These are phyloP conservation scores for Tagetes erecta DNA, from an alignment of 129 eudicot genomes.

Conservation along the genomic window DNA sequence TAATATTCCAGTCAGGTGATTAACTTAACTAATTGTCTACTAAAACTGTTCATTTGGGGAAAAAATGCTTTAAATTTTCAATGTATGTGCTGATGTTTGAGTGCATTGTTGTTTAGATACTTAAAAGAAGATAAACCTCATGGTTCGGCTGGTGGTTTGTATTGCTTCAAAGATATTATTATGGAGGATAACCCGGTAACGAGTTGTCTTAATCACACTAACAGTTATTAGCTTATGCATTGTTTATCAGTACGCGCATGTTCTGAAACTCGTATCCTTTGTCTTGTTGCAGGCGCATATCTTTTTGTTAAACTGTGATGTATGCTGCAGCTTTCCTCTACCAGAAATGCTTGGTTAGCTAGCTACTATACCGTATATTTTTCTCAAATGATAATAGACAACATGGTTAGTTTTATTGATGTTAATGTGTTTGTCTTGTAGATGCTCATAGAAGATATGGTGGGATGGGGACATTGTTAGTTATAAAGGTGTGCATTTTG, in stretches of 20 bases:
- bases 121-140: constrained; percentile 95
- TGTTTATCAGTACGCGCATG: not conserved
- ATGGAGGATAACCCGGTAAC: constrained; percentile 89
- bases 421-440: constrained; percentile 35
- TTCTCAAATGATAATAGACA: not conserved
- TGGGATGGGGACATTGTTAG: constrained; percentile 89
- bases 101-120: constrained; percentile 48
- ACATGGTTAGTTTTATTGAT: no score
- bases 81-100: constrained; percentile 9
- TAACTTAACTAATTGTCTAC: not conserved
- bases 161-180: constrained; percentile 75
- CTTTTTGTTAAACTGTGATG: constrained; percentile 86
- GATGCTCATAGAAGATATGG: constrained; percentile 84
- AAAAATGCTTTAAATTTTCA: not conserved
- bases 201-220: constrained; percentile 12
- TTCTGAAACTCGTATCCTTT: constrained; percentile 11
- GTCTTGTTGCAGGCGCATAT: constrained; percentile 80
- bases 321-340: constrained; percentile 93
- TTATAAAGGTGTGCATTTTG: constrained; percentile 60
- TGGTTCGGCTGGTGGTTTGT: constrained; percentile 96
- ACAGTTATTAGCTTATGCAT: not conserved
- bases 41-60: no score
- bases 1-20: constrained; percentile 92
- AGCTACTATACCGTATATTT: constrained; percentile 21
- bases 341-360: constrained; percentile 84